phyloP scores from a whole-genome alignment of 2,329 filamentous ascomycete genomes.

The Aspergillus vadensis region DNA sequence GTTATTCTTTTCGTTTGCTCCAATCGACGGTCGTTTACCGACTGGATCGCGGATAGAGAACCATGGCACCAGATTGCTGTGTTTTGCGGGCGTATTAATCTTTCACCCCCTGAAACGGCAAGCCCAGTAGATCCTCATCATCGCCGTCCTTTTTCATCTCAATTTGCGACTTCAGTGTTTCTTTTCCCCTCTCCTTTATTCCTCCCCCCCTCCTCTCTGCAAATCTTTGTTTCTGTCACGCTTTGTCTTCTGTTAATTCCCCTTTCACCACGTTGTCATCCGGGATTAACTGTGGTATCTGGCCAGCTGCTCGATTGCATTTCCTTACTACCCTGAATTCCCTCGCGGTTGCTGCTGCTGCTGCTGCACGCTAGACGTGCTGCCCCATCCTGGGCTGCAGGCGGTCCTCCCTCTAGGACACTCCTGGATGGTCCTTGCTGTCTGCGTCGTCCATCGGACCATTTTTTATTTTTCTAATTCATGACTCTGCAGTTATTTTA shows the following conservation, averaged over 20 bases:
- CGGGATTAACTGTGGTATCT: conserved; percentile 11
- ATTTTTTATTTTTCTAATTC: conserved; percentile 12
- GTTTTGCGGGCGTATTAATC: conserved; percentile 20
- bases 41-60: conserved; percentile 8
- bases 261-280: conserved; percentile 4
- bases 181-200: conserved; percentile 7
- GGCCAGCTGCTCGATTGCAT: conserved; percentile 6
- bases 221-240: not conserved
- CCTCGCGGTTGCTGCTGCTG: conserved; percentile 3
- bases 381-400: conserved; percentile 23
- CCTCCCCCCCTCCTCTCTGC: not conserved
- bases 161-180: conserved; percentile 3
- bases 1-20: not conserved
- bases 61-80: conserved; percentile 18
- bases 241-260: not conserved
- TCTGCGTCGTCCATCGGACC: conserved; percentile 8
- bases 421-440: conserved; percentile 20
- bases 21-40: not conserved
- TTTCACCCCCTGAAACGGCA: conserved; percentile 27
- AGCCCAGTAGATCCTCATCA: conserved; percentile 28
- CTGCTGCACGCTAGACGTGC: conserved; percentile 28
- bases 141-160: conserved; percentile 14
- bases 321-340: conserved; percentile 10
- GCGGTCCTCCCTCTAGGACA: conserved; percentile 21
- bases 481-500: not conserved